Evolutionary conservation across 169 alveolate genomes (phyloP), one percentile per base, ranked within the genome.

Genomic region (Perkinsus olseni): DNA sequence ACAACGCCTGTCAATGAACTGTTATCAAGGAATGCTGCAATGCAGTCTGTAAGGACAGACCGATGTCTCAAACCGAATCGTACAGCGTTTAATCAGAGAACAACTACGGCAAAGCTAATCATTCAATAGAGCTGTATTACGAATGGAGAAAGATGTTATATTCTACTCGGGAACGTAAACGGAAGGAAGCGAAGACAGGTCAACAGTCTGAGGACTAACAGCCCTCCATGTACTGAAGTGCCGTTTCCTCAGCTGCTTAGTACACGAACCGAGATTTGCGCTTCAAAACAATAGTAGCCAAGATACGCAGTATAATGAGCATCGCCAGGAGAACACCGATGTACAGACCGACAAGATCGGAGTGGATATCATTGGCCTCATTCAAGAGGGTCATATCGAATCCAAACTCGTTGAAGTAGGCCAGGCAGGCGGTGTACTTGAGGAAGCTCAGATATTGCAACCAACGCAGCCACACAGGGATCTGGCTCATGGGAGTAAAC

Each of bases 381-480:
- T 8, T 24, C 31, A 62, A 24, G 31, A 24, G 1, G 36, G 28
- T 3, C 82, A 62, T 62, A 62, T 62, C 82, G 34, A 62, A 62
- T 50, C 50, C 92, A 36, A 91, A 91, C 92, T 91, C 92, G 11
- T 20, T 28, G 38, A 28, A 91, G 38, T 91, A 40, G 34, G 37
- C 92, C 1, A 91, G 38, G 51, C 34, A 6, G 74, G 74, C 92
- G n/a, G 94, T 93, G 95, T 97, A 97, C 91, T 95, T 96, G 92
- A 96, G 94, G 74, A 96, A 91, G 1, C 97, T 95, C 31, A 96
- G 24, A 92, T 96, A 94, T 45, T 96, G 96, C 62, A 96, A 90
- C 95, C 96, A 95, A 38, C 95, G 93, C 40, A 97, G 92, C 95
- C 95, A 96, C 36, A 48, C 74, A 0, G 98, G 98, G 74, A 97